These are phyloP conservation scores for Phytophthora syringae DNA, from an alignment of 352 stramenopile species.

Conservation along the genomic window DNA sequence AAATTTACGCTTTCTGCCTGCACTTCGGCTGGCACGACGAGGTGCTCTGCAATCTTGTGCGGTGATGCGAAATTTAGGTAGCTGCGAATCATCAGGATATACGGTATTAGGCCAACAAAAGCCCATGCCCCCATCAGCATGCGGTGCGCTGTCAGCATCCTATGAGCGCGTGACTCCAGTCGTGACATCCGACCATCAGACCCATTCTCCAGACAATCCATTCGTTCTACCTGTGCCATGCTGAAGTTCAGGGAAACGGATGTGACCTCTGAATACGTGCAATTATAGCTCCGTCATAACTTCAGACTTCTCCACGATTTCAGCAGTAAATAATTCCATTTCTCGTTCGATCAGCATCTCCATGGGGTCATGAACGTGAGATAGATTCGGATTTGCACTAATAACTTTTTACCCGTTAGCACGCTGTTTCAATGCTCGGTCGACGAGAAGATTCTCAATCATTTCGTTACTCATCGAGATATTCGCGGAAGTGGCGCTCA, in stretches of 20 bases:
- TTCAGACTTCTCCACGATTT: too few species aligned
- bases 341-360: constrained; percentile 1
- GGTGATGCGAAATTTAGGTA: constrained; percentile 29
- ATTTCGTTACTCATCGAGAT: constrained; percentile 55
- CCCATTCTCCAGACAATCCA: not conserved
- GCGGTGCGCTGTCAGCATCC: not conserved
- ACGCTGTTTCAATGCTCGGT: constrained; percentile 21
- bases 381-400: constrained; percentile 16
- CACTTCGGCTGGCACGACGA: constrained; percentile 10
- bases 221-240: not conserved
- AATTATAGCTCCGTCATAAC: not conserved
- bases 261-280: not conserved
- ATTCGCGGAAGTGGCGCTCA: constrained; percentile 44
- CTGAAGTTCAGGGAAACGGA: not conserved
- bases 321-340: too few species aligned
- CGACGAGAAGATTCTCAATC: constrained; percentile 55
- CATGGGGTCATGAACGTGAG: constrained; percentile 18
- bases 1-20: constrained; percentile 19
- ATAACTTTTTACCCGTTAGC: not conserved
- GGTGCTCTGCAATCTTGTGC: constrained; percentile 22
- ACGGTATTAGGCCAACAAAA: constrained; percentile 20
- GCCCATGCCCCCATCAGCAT: constrained; percentile 15
- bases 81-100: constrained; percentile 23
- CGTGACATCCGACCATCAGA: not conserved
- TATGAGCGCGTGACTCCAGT: not conserved